phyloP scores from a whole-genome alignment of 2,329 filamentous ascomycete species.

The Cladosporium sphaerospermum region DNA sequence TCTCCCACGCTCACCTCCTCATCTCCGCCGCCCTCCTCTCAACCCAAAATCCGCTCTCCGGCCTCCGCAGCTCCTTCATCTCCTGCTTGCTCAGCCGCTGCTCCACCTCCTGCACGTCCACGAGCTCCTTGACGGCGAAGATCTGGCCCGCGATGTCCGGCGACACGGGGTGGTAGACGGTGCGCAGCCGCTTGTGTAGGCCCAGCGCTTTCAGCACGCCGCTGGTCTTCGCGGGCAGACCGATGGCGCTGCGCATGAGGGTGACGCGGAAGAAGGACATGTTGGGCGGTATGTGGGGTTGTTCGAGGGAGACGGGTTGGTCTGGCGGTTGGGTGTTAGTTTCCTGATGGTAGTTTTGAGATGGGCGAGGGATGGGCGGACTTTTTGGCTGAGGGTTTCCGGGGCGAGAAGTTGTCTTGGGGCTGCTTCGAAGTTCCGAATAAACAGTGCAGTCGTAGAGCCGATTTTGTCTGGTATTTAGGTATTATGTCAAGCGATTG shows the following conservation, averaged over 20 bases:
- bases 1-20: background rate
- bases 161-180: conserved; percentile 81
- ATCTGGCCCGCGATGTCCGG: conserved; percentile 82
- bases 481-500: background rate
- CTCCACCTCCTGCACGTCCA: conserved; percentile 73
- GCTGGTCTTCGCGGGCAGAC: conserved; percentile 67
- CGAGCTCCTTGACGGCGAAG: conserved; percentile 88
- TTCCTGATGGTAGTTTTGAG: background rate
- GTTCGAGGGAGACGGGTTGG: background rate
- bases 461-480: background rate
- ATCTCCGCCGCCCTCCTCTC: conserved; percentile 47
- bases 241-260: conserved; percentile 82
- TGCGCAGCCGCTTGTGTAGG: conserved; percentile 74
- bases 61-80: conserved; percentile 64
- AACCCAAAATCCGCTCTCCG: conserved; percentile 73
- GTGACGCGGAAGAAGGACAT: conserved; percentile 90
- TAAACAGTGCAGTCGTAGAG: background rate
- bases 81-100: conserved; percentile 57
- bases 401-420: background rate
- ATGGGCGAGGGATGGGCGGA: background rate
- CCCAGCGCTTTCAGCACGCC: conserved; percentile 81
- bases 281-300: background rate
- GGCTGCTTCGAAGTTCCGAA: background rate
- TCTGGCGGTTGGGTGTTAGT: background rate
- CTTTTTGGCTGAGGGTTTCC: too few species aligned